Base-by-base conservation (phyloP, 2,329 filamentous ascomycete species). In the Ophiognomonia clavigignenti-juglandacearum region DNA sequence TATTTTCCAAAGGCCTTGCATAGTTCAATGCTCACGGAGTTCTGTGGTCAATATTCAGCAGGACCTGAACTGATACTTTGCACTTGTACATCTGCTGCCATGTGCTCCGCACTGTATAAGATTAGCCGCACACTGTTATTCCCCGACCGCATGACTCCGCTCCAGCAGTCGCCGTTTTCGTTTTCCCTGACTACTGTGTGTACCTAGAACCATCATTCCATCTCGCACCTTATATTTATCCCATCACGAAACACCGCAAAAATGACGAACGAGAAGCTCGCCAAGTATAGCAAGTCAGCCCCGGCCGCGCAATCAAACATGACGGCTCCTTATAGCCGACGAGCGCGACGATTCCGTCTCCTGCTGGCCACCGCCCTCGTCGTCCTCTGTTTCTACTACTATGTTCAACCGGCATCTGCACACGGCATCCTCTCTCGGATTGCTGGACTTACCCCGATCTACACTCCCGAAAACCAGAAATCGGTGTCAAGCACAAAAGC, bases 381-480 rank as follows among this genome's bases (percentile, higher is more conserved):
- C 24, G 36, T 45, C 20, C 32, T 52, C 35, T 50, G 50, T 37
- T 18, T 52, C 37, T 50, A 50, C 20, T 23, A 43, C 39, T 52
- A 52, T 32, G 32, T 35, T 16, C 36, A 35, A 23, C 46, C 50
- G 14, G 44, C 26, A 10, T 22, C 50, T 14, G 22, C 40, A 10
- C 43, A 49, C 29, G 43, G 41, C 49, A 42, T 53, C 48, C 13
- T 51, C 48, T 24, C 47, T 49, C 46, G 43, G 37, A 39, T 48
- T 45, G 39, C 43, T 27, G 24, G 51, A 38, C 38, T 50, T 18
- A 29, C 32, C 31, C 36, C 44, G 40, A 16, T 29, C 13, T 24
- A 29, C 6, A 20, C 16, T 19, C 10, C 45, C 2, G 45, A 43
- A 6, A 34, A 35, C 6, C 44, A 44, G 27, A 29, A 29, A 11